phyloP scores from a whole-genome alignment of 2,329 filamentous ascomycete species.

The Didymella pinodella region DNA sequence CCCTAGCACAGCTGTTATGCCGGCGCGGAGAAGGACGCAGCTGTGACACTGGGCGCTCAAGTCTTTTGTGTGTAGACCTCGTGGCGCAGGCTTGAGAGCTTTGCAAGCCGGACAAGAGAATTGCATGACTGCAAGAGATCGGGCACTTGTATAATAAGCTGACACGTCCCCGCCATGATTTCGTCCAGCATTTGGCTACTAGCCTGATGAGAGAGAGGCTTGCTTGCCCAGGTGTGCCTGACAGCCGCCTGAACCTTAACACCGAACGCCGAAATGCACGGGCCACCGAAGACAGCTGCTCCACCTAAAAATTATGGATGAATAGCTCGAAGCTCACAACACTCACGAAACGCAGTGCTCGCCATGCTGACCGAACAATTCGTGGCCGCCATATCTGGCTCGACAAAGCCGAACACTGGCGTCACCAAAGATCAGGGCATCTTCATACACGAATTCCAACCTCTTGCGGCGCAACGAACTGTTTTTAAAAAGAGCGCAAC shows the following conservation, averaged over 20 bases:
- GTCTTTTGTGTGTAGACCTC: too few relatives aligned
- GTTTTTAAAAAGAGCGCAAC: constrained; percentile 92
- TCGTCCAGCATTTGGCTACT: too few relatives aligned
- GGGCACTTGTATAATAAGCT: too few relatives aligned
- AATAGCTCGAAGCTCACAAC: constrained; percentile 18
- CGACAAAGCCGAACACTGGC: constrained; percentile 55
- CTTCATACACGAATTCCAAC: constrained; percentile 83
- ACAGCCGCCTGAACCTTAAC: background rate
- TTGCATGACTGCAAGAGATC: too few relatives aligned
- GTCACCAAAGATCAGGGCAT: constrained; percentile 81
- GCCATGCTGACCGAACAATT: constrained; percentile 61
- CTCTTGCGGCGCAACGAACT: constrained; percentile 74
- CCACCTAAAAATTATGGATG: background rate
- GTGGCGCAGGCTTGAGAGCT: too few relatives aligned
- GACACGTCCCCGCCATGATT: too few relatives aligned
- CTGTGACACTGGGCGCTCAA: too few relatives aligned
- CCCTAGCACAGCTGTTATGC: too few relatives aligned
- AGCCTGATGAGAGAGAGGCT: too few relatives aligned
- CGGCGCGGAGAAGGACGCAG: too few relatives aligned
- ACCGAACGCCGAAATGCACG: background rate
- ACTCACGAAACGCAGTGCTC: constrained; percentile 8
- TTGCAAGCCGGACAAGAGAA: too few relatives aligned
- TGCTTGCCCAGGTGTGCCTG: too few relatives aligned
- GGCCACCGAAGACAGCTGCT: background rate
- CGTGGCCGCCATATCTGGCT: constrained; percentile 57